These are phyloP conservation scores for Bimuria novae-zelandiae DNA, from an alignment of 2,329 filamentous ascomycete genomes.

Conservation along the genomic window DNA sequence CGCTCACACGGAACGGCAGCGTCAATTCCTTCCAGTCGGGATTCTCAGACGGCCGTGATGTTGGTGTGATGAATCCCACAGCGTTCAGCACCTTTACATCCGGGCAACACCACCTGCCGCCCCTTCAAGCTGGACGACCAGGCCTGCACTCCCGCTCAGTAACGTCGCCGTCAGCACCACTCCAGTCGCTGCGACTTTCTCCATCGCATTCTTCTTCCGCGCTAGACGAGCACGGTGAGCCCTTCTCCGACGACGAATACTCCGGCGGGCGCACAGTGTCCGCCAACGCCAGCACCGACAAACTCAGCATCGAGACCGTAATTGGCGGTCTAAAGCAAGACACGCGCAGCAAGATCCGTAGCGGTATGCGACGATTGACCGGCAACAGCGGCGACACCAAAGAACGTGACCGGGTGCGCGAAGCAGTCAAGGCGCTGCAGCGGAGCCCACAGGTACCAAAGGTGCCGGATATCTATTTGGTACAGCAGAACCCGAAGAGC, in stretches of 20 bases:
- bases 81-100: slow-evolving; percentile 52
- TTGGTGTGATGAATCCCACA: slow-evolving; percentile 61
- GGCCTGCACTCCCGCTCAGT: slow-evolving; percentile 79
- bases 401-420: slow-evolving; percentile 46
- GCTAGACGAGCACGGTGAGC: slow-evolving; percentile 75
- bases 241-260: slow-evolving; percentile 77
- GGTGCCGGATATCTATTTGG: slow-evolving; percentile 52
- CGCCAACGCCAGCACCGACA: slow-evolving; percentile 21
- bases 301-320: slow-evolving; percentile 53
- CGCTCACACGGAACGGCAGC: slow-evolving; percentile 71
- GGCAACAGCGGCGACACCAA: slow-evolving; percentile 55
- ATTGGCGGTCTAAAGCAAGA: slow-evolving; percentile 63
- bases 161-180: slow-evolving; percentile 71
- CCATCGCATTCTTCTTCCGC: slow-evolving; percentile 65
- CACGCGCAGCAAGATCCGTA: slow-evolving; percentile 54
- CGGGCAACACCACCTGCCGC: slow-evolving; percentile 22
- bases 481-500: slow-evolving; percentile 39
- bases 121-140: slow-evolving; percentile 55
- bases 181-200: slow-evolving; percentile 50
- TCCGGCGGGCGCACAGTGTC: slow-evolving; percentile 51
- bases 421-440: slow-evolving; percentile 43
- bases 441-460: slow-evolving; percentile 55
- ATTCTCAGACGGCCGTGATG: slow-evolving; percentile 70
- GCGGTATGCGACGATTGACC: slow-evolving; percentile 66
- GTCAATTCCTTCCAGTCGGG: slow-evolving; percentile 83